These are phyloP conservation scores for Paxillus involutus DNA, from an alignment of 768 basidiomycete genomes.

Conservation along the genomic window DNA sequence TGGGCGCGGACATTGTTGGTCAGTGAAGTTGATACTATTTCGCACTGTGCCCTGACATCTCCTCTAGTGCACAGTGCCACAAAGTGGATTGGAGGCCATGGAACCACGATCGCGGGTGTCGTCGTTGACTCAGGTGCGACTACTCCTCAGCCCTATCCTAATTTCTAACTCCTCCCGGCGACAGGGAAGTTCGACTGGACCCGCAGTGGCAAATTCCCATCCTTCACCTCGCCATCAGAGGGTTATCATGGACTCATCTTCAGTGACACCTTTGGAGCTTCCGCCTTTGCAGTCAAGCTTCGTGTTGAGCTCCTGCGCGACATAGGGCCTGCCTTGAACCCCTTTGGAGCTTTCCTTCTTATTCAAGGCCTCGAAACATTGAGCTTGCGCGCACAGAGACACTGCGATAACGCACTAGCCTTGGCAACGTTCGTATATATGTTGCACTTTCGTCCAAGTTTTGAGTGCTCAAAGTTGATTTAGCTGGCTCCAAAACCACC, in stretches of 20 bases:
- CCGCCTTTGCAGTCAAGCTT: conserved; percentile 52
- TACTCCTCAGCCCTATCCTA: not conserved
- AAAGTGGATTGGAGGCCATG: conserved; percentile 69
- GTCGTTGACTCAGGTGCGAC: conserved; percentile 55
- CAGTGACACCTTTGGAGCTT: conserved; percentile 48
- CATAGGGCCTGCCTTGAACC: conserved; percentile 51
- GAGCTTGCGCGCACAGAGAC: conserved; percentile 56
- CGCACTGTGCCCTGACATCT: not conserved
- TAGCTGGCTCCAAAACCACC: conserved; percentile 60
- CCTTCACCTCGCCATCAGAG: conserved; percentile 54
- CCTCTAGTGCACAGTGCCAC: conserved; percentile 53
- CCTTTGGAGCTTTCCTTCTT: conserved; percentile 59
- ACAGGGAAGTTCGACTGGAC: conserved; percentile 59
- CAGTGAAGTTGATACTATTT: conserved; percentile 2
- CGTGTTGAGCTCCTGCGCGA: conserved; percentile 55
- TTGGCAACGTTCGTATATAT: conserved; percentile 40
- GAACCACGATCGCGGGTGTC: conserved; percentile 67
- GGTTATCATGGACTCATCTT: conserved; percentile 57
- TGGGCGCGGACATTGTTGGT: conserved; percentile 58
- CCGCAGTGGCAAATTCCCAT: conserved; percentile 52
- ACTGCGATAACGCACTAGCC: conserved; percentile 54
- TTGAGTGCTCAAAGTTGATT: too few relatives aligned
- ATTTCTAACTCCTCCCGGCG: conserved; percentile 1
- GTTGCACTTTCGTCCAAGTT: too few relatives aligned
- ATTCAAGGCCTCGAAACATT: conserved; percentile 65